phyloP scores from a whole-genome alignment of 495 filamentous ascomycete species.

The Daldinia decipiens region DNA sequence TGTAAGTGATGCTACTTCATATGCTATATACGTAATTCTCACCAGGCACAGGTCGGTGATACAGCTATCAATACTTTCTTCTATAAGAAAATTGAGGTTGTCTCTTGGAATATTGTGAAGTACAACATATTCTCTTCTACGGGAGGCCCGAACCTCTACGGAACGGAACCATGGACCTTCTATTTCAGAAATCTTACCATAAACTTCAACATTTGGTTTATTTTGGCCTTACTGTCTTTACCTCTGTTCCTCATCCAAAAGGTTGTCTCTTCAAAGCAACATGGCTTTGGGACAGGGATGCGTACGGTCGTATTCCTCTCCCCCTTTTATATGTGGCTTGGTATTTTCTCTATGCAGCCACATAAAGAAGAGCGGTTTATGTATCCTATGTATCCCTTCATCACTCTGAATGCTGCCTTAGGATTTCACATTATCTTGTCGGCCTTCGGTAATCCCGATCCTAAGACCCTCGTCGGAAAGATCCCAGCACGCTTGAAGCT shows the following conservation, averaged over 20 bases:
- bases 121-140: conserved; percentile 92
- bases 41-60: conserved; percentile 55
- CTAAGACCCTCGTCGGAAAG: conserved; percentile 69
- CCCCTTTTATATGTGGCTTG: conserved; percentile 95
- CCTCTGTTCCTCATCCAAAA: conserved; percentile 68
- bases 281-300: conserved; percentile 62
- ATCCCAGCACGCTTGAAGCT: conserved; percentile 78
- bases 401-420: conserved; percentile 92
- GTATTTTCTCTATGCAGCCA: conserved; percentile 87
- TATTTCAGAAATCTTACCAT: conserved; percentile 90
- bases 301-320: conserved; percentile 78
- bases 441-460: conserved; percentile 74
- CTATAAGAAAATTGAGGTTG: conserved; percentile 78
- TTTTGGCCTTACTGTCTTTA: conserved; percentile 78
- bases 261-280: conserved; percentile 51
- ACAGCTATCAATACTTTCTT: conserved; percentile 78
- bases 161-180: conserved; percentile 96
- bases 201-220: conserved; percentile 96
- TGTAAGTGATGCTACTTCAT: conserved; percentile 61
- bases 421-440: conserved; percentile 80
- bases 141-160: conserved; percentile 91
- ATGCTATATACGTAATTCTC: neutral
- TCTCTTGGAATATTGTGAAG: conserved; percentile 90
- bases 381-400: conserved; percentile 93
- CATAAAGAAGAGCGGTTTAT: conserved; percentile 99